Conservation (phyloP, 2,329 filamentous ascomycete species). For the Trichoderma sp. region DNA sequence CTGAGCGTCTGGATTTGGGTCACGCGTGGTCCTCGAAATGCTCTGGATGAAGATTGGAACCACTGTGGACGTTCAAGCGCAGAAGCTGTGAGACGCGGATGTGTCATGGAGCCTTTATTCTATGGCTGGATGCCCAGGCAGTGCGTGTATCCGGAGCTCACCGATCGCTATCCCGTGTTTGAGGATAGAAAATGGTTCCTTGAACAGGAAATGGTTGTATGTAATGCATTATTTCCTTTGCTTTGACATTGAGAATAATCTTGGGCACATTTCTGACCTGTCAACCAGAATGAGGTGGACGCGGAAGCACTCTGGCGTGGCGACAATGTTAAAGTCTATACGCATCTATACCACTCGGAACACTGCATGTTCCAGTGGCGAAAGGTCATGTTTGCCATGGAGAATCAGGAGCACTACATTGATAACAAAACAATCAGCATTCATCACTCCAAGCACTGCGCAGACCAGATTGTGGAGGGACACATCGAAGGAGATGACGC, state of each 20-base stretch:
- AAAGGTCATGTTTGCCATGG: constrained; percentile 7
- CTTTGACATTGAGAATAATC: neutral
- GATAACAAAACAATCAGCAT: constrained; percentile 13
- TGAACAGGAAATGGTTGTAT: neutral
- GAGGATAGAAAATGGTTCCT: neutral
- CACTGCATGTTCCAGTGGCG: constrained; percentile 10
- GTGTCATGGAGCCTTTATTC: constrained; percentile 12
- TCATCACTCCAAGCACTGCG: constrained; percentile 9
- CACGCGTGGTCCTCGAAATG: neutral
- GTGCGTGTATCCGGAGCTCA: constrained; percentile 1
- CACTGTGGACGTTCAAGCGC: neutral
- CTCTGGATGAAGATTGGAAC: neutral
- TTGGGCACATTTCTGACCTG: neutral
- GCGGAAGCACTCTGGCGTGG: constrained; percentile 10
- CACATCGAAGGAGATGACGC: neutral
- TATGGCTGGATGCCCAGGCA: constrained; percentile 9
- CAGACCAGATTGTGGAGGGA: constrained; percentile 4
- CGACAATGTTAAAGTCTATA: constrained; percentile 7
- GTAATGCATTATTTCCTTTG: neutral
- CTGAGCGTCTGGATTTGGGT: neutral
- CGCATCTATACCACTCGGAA: constrained; percentile 1
- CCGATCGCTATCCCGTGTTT: neutral
- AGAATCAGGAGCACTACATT: constrained; percentile 1
- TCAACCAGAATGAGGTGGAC: neutral
- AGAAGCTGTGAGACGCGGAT: neutral